Conservation (phyloP, 2,329 filamentous ascomycete species). For the Blumeria hordei region DNA sequence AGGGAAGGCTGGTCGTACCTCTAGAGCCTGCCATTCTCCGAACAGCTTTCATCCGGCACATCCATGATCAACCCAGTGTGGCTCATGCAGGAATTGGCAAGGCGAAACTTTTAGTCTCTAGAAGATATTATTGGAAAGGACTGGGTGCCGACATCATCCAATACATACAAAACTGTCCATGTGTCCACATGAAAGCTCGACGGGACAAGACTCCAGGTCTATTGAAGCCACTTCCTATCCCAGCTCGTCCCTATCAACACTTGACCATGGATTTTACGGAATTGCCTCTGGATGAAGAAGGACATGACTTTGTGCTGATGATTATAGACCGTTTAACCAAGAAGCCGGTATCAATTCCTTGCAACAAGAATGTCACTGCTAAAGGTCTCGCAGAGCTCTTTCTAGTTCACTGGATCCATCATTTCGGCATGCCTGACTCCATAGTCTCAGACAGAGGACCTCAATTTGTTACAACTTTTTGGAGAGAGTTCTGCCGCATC, state of each 20-base stretch:
- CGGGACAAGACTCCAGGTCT: background rate
- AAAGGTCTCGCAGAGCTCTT: background rate
- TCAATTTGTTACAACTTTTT: background rate
- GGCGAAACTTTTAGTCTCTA: too few relatives aligned
- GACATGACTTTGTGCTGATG: background rate
- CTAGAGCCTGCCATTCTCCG: too few relatives aligned
- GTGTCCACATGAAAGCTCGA: too few relatives aligned
- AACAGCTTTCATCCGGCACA: too few relatives aligned
- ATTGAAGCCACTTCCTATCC: background rate
- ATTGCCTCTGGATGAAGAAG: background rate
- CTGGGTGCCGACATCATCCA: too few relatives aligned
- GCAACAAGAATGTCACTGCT: background rate
- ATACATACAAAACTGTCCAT: too few relatives aligned
- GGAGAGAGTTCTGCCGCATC: background rate
- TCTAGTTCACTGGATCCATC: background rate
- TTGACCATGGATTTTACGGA: background rate
- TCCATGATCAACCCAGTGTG: too few relatives aligned
- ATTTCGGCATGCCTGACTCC: background rate
- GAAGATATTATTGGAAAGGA: too few relatives aligned
- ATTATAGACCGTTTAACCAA: background rate
- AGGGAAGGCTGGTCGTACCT: too few relatives aligned
- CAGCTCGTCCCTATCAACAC: background rate
- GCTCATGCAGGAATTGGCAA: too few relatives aligned
- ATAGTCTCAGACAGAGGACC: background rate
- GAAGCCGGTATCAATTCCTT: background rate